Evolutionary conservation across 352 stramenopile genomes (phyloP), one percentile per base, ranked within the genome.

Genomic region (Globisporangium takayamanum): DNA sequence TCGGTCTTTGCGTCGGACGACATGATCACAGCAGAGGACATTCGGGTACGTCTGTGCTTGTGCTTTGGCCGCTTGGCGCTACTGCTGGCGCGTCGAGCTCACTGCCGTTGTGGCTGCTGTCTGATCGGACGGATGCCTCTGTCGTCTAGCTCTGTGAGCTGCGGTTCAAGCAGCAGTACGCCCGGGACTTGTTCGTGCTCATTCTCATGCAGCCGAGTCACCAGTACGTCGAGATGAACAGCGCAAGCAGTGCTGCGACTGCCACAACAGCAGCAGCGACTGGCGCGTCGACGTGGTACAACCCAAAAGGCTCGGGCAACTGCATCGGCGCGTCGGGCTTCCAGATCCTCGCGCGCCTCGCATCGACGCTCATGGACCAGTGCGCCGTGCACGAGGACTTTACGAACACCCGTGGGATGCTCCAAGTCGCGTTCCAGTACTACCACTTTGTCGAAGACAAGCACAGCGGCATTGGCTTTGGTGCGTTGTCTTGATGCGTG

Each of bases 131-230:
- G 22, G 22, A 18, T 48, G 16, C 55, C 5, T 60, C 18, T 66
- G n/a, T 44, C 42, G 5, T 5, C 12, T 18, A 90, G 78, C 44
- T 68, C 28, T 94, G 84, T 33, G 77, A 89, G 56, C 48, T 47
- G 6, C 62, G 73, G 18, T 92, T 94, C 64, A 90, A 88, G 53
- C 76, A 67, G 33, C 69, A 74, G 46, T 87, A 92, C 52, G 84
- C 84, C 0, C 69, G 84, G 25, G 84, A 94, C 41, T 54, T 94
- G 20, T 90, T 94, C 52, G 84, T 94, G 28, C 61, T 94, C 37
- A 94, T 94, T 33, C 56, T 94, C n/a, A 92, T 92, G 84, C 84
- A 94, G 49, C 84, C 84, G 2, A 87, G 67, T 41, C 82, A 92
- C 36, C 79, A 89, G 52, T 89, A 89, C 50, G 76, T 80, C 8